Conservation (phyloP, 2,329 filamentous ascomycete genomes). For the Neofusicoccum sp. region DNA sequence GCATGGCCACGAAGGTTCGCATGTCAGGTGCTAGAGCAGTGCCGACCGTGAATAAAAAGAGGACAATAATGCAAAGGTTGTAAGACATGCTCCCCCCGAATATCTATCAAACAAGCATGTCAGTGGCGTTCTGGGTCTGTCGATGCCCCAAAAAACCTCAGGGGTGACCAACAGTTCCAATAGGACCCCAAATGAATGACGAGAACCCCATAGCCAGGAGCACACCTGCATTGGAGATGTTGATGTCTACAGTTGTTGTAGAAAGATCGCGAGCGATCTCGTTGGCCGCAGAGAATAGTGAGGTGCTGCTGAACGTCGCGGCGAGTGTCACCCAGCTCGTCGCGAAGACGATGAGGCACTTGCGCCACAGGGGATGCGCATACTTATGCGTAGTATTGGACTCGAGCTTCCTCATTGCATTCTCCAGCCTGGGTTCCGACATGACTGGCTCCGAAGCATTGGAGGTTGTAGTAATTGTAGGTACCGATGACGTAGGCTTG, state of each 20-base stretch:
- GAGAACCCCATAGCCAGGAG: conserved; percentile 24
- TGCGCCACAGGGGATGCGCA: conserved; percentile 25
- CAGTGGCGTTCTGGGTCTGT: no score
- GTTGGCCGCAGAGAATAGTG: conserved; percentile 39
- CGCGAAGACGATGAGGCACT: conserved; percentile 42
- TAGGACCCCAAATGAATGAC: conserved; percentile 22
- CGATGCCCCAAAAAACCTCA: no score
- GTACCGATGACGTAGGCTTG: no score
- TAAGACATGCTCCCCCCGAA: conserved; percentile 21
- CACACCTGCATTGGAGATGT: conserved; percentile 21
- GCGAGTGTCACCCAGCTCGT: conserved; percentile 44
- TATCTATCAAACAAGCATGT: conserved; percentile 16
- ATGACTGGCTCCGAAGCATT: no score
- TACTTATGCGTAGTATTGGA: conserved; percentile 6
- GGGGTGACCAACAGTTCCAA: conserved; percentile 19
- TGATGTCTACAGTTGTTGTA: conserved; percentile 29
- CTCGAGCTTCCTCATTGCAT: background rate
- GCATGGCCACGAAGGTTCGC: conserved; percentile 22
- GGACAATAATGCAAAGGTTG: conserved; percentile 19
- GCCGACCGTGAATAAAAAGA: conserved; percentile 22
- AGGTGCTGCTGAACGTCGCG: conserved; percentile 44
- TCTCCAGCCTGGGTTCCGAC: background rate
- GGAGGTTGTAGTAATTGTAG: no score
- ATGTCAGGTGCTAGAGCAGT: conserved; percentile 21
- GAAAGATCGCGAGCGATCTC: conserved; percentile 41